Base-by-base conservation (phyloP, 139 green algal genomes). In the Chlorella sorokiniana region DNA sequence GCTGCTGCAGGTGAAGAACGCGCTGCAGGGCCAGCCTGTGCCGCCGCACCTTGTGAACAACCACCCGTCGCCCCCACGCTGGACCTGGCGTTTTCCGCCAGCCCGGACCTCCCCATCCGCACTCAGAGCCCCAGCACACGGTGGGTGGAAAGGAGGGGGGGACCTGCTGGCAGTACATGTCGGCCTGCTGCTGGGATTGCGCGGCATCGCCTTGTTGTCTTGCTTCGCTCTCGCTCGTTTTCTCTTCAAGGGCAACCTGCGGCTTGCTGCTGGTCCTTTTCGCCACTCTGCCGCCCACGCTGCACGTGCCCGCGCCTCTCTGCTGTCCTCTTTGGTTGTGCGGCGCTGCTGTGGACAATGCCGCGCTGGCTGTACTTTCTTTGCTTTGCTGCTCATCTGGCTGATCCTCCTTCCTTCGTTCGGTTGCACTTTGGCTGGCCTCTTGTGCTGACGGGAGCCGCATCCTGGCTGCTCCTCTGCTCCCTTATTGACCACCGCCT, bases 91-190 rank as follows among this genome's bases (percentile, higher is more conserved):
- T 93, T 91, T 65, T 90, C 86, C 10, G 83, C 85, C 41, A 88
- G 91, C 41, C 85, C 83, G 18, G 90, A 94, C 77, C 84, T 94
- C 35, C 89, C 85, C 42, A 85, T 93, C 64, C 89, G 89, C 37
- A 89, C 89, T 35, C 90, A 93, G 77, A 89, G 85, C 62, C 86
- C 92, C 79, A 81, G 87, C 61, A 90, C 83, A 69, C 88, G 89
- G 87, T 91, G 33, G 74, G 76, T 14, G 29, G 1, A 23, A 20
- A n/a, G 33, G 18, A 14, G 5, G 37, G 64, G 37, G 0, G 37
- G 27, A 5, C 9, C 22, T 33, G 23, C 22, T 33, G 56, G 6
- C 18, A 33, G 56, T 65, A 11, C 14, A 11, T 56, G 48, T 56
- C 14, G 11, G 16, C 48, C 16, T 56, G 48, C 48, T 56, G 48